A percentile compares a stretch with the other conserved stretches of the same genome.
Evolutionary conservation across 2,329 filamentous ascomycete genomes (phyloP).

Genomic region (Aspergillus proliferans): DNA sequence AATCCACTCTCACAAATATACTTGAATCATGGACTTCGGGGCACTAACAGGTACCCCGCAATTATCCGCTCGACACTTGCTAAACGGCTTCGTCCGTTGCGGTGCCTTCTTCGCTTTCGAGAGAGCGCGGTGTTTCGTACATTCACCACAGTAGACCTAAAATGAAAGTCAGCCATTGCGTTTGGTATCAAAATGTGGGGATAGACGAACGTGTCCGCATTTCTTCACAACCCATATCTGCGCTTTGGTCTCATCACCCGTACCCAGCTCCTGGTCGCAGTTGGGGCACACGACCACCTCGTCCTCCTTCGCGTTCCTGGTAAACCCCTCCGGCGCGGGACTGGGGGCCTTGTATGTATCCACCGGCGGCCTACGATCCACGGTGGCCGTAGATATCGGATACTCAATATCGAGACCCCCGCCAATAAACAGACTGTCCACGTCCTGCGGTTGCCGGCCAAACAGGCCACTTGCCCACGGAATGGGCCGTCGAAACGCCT

Average conservation of each 20-base stretch:
- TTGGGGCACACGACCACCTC: constrained; percentile 75
- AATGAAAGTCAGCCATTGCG: constrained; percentile 3
- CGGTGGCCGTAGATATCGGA: constrained; percentile 38
- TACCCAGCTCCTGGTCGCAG: constrained; percentile 76
- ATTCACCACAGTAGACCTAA: constrained; percentile 46
- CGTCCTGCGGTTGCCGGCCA: constrained; percentile 2
- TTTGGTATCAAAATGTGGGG: not conserved
- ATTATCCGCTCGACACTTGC: constrained; percentile 38
- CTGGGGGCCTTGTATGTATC: constrained; percentile 55
- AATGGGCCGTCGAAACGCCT: not conserved
- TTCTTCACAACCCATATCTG: constrained; percentile 88
- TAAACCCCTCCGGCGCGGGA: constrained; percentile 70
- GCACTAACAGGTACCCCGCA: constrained; percentile 37
- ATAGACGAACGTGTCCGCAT: constrained; percentile 75
- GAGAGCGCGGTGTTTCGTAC: constrained; percentile 34
- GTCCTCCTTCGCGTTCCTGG: constrained; percentile 65
- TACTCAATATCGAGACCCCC: constrained; percentile 34
- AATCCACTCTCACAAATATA: constrained; percentile 37
- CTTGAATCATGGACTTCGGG: constrained; percentile 40
- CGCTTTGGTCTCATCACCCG: constrained; percentile 64
- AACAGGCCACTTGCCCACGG: not conserved
- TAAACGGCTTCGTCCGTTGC: constrained; percentile 34
- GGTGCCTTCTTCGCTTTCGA: constrained; percentile 29
- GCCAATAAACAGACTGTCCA: constrained; percentile 20
- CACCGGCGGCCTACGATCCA: constrained; percentile 16